Base-by-base conservation (phyloP, 441 rosid species). In the Monsonia emarginata region DNA sequence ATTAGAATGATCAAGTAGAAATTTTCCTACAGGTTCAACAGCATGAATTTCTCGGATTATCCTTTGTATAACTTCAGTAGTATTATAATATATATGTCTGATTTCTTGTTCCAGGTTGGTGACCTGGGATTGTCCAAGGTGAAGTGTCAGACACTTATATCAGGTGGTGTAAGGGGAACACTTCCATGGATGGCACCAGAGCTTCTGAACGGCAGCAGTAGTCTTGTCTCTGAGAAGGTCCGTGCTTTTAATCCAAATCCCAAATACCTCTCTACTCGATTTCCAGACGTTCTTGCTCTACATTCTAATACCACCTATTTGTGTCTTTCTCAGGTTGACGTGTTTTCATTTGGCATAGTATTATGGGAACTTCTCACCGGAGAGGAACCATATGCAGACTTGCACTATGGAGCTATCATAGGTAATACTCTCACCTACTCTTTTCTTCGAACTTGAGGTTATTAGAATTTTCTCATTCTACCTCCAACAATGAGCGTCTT, bases 111-210 rank as follows among this genome's bases (percentile, higher is more conserved):
- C 67, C 80, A 83, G n/a, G 57, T 86, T 36, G 89, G 91, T 63
- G 91, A 86, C 76, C 74, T 86, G 76, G 91, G 91, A 32, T 78
- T 86, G 44, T 84, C 89, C 6, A 86, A 84, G 82, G 89, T 83
- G 64, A 86, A 86, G 74, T 83, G 89, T 64, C 89, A 83, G 65
- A 86, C 89, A 0, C 84, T 84, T 11, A 83, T 86, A 75, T 84
- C 89, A 25, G 38, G 38, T 32, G 38, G 38, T 7, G 38, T 32
- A 11, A 8, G 38, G 38, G 38, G 38, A 32, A 32, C 38, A 31
- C 38, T 32, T 32, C 38, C 38, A 32, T 32, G 38, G 28, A 19
- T 11, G 19, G 36, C 6, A 31, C 13, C 21, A 28, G 21, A 11
- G 16, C 21, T 86, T 69, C 76, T 86, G 56, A 84, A 84, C 57